Evolutionary conservation across 1,139 yeast genomes (phyloP), one percentile per base, ranked within the genome.

Genomic region (Candida dubliniensis): DNA sequence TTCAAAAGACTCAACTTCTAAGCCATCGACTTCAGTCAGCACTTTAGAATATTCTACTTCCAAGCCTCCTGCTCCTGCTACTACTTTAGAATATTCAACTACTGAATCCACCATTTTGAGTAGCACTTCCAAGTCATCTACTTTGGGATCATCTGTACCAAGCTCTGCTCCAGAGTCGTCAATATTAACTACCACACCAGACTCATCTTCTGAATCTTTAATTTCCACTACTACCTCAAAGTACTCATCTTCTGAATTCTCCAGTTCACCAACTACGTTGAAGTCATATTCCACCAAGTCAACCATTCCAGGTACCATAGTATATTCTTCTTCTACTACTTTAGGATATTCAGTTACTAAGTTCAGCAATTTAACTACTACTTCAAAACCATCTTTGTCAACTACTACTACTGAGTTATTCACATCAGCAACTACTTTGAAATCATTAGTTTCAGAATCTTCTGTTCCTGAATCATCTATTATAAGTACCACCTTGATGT

Each of bases 241-340:
- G n/a, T 18, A 18, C 23, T 18, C 23, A 18, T 15, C 40, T 15
- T 13, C 39, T 11, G 10, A 31, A 14, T 2, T 10, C 11, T 30
- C 43, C n/a, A n/a, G 27, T 26, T 6, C 39, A 15, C 34, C 18
- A 25, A 30, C 41, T 8, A 13, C 40, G 3, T 13, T 33, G 13
- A 23, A 43, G n/a, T 23, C 38, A 41, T 13, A 30, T 35, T 15
- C 38, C 10, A n/a, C 46, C 38, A 31, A 36, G 10, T 11, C 15
- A 15, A 14, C 47, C 11, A 50, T 62, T 15, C 52, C 60, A 31
- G 5, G 5, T 5, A 18, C 23, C 5, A 4, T 18, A 5, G 23
- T 18, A 18, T 18, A 18, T 18, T 18, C 23, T 18, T 18, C 23
- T 18, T 48, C 40, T n/a, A 8, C 32, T 23, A 5, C 35, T 15